phyloP scores from a whole-genome alignment of 169 alveolate species.

The Hepatocystis sp. region DNA sequence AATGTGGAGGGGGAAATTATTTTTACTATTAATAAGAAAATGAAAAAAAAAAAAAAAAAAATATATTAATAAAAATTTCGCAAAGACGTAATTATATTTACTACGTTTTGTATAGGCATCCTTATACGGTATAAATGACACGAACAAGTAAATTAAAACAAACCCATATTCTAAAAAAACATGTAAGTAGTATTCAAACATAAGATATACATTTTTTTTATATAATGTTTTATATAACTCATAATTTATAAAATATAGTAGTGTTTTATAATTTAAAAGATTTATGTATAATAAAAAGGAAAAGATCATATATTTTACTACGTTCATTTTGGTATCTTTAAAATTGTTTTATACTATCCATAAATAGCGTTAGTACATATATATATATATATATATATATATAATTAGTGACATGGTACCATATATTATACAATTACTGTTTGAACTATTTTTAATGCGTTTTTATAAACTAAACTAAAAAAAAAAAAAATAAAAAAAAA shows the following conservation, averaged over 20 bases:
- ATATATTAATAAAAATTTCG: slow-evolving; percentile 34
- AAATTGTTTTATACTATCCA: too few species aligned
- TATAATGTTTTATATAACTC: not conserved
- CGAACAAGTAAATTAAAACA: slow-evolving; percentile 16
- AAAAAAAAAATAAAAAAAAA: too few species aligned
- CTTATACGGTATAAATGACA: slow-evolving; percentile 19
- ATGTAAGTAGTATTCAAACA: slow-evolving; percentile 16
- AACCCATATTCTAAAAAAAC: slow-evolving; percentile 40
- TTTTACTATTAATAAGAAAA: slow-evolving; percentile 21
- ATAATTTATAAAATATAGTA: slow-evolving; percentile 14
- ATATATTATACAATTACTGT: too few species aligned
- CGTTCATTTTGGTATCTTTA: slow-evolving; percentile 26
- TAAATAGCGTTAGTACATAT: too few species aligned
- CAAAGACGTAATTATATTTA: slow-evolving; percentile 40
- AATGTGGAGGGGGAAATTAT: slow-evolving; percentile 44
- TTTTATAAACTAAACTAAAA: too few species aligned
- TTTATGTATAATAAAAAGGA: slow-evolving; percentile 21
- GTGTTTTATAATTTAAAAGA: slow-evolving; percentile 24
- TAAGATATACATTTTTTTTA: slow-evolving; percentile 1
- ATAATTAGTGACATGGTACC: too few species aligned
- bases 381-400: too few species aligned
- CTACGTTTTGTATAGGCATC: slow-evolving; percentile 49
- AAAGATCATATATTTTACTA: slow-evolving; percentile 5
- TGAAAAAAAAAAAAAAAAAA: slow-evolving; percentile 55
- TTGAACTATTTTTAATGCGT: too few species aligned